Evolutionary conservation across 2,329 filamentous ascomycete species (phyloP).

Genomic region (Mycogone perniciosa): DNA sequence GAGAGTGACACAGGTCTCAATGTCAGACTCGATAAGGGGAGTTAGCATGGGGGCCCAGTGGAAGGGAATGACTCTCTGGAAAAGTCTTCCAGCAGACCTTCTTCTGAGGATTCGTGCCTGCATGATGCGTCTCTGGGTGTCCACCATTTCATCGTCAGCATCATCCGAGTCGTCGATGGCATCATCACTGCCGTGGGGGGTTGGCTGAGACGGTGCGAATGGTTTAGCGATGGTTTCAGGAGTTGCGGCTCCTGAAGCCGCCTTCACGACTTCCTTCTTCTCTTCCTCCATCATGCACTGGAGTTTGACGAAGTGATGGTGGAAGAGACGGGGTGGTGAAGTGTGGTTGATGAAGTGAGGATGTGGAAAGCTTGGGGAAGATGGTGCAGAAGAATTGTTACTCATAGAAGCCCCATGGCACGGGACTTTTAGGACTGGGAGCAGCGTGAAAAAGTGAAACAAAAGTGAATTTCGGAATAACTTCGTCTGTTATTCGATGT

Average conservation of each 20-base stretch:
- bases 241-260: not conserved
- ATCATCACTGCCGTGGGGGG: not conserved
- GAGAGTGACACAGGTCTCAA: slow-evolving; percentile 52
- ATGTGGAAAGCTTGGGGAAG: not conserved
- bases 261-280: not conserved
- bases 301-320: not conserved
- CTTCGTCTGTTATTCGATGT: too few species aligned
- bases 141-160: slow-evolving; percentile 31
- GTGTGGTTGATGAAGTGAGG: not conserved
- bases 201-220: not conserved
- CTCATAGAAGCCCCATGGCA: too few species aligned
- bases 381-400: not conserved
- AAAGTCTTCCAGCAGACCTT: slow-evolving; percentile 24
- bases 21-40: slow-evolving; percentile 60
- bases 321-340: too few species aligned
- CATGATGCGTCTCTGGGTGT: slow-evolving; percentile 34
- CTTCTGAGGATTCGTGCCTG: slow-evolving; percentile 32
- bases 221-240: not conserved
- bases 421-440: too few species aligned
- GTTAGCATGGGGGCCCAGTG: slow-evolving; percentile 59
- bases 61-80: slow-evolving; percentile 45
- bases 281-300: not conserved
- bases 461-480: too few species aligned
- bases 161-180: slow-evolving; percentile 37
- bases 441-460: too few species aligned